phyloP scores from a whole-genome alignment of 2,329 filamentous ascomycete genomes.

The Esteya vermicola region DNA sequence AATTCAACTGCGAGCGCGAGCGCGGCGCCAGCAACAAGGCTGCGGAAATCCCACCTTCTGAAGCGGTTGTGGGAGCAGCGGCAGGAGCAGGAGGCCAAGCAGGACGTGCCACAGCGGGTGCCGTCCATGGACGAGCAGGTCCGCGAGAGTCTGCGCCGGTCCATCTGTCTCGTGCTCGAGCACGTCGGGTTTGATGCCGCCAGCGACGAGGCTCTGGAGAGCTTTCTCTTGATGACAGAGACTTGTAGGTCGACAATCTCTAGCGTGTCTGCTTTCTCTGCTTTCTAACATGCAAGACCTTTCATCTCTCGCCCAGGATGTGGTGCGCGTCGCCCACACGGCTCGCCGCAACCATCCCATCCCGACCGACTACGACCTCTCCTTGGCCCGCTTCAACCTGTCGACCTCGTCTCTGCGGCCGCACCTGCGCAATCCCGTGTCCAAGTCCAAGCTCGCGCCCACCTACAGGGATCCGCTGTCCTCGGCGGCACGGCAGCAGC shows the following conservation, averaged over 20 bases:
- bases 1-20: too few species aligned
- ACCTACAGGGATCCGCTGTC: slow-evolving; percentile 20
- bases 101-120: background rate
- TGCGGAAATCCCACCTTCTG: slow-evolving; percentile 6
- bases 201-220: slow-evolving; percentile 41
- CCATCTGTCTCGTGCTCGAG: slow-evolving; percentile 38
- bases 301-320: slow-evolving; percentile 30
- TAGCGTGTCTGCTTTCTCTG: background rate
- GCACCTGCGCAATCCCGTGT: slow-evolving; percentile 40
- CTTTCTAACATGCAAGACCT: slow-evolving; percentile 26
- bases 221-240: slow-evolving; percentile 40
- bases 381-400: slow-evolving; percentile 36
- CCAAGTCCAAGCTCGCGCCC: slow-evolving; percentile 22
- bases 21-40: background rate
- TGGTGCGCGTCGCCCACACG: slow-evolving; percentile 30
- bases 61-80: slow-evolving; percentile 6
- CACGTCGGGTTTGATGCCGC: slow-evolving; percentile 45
- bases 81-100: slow-evolving; percentile 2
- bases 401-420: slow-evolving; percentile 35
- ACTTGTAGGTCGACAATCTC: slow-evolving; percentile 30
- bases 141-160: slow-evolving; percentile 34
- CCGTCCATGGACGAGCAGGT: slow-evolving; percentile 17
- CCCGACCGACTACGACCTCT: slow-evolving; percentile 42
- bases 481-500: background rate
- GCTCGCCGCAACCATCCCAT: slow-evolving; percentile 38